Evolutionary conservation across 768 basidiomycete species (phyloP), one percentile per base, ranked within the genome.

Genomic region (Favolaschia claudopus): DNA sequence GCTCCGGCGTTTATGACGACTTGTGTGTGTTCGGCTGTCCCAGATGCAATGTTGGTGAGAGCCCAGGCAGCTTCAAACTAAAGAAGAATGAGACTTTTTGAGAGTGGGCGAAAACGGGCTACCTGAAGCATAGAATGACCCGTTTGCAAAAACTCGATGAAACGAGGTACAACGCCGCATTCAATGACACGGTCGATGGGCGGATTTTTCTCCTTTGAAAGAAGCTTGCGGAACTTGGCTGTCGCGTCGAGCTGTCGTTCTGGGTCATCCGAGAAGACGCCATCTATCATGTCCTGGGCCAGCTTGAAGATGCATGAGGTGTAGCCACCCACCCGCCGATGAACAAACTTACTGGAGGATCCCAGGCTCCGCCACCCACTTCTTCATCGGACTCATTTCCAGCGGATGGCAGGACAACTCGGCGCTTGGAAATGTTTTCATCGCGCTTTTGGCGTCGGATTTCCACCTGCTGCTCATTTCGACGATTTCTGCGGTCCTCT

Each of bases 121-220:
- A 91, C 92, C 82, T 93, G 92, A 67, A 93, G 87, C 92, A 93
- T 91, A 20, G 91, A 87, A 63, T 90, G 85, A 31, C 89, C 89
- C 28, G 76, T 83, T 66, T 86, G 83, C 65, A 99, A 78, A 78
- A 99, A 99, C 74, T 97, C 89, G 38, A 99, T 97, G 67, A 99
- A 99, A 55, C 96, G 92, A 55, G 94, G 92, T 31, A 99, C 94
- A 42, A 99, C 97, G 54, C 94, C 92, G 75, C 95, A 97, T 68
- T 95, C 93, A 74, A 96, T 99, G 65, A 99, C 97, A 74, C 89
- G 89, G 75, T 99, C 97, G 73, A 99, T 99, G 19, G 96, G 97
- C 42, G 97, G 97, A 74, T 98, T 99, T 82, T 96, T 96, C 80
- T 99, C 97, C 80, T 99, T 99, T 64, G 96, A 98, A 63, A 99